Evolutionary conservation across 2,329 filamentous ascomycete genomes (phyloP), one percentile per base, ranked within the genome.

Genomic region (Claviceps purpurea): DNA sequence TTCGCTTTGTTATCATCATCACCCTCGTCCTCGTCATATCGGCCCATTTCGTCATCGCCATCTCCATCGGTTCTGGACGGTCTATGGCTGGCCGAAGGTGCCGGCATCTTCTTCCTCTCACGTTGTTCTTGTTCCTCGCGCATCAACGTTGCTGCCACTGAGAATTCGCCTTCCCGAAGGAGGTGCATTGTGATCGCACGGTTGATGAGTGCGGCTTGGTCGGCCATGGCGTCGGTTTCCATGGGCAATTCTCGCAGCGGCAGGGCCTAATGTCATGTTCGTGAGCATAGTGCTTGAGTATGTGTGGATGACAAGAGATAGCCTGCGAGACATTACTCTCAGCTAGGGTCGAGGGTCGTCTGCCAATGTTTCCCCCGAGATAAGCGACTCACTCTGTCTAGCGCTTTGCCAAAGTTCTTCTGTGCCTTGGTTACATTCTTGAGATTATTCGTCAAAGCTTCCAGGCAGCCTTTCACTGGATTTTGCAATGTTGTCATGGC

Each of bases 171-270:
- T 70, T 97, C 91, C 42, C 93, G 87, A 41, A 98, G 77, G 22
- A 98, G 78, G 64, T 98, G 93, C 89, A 97, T 96, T 10, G 87
- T 87, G 60, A 98, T 94, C 6, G 93, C 91, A 52, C 90, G 82
- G 69, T 96, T 94, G 64, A 97, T 88, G 13, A 96, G 75, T 16
- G 77, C 74, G 4, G 85, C 78, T 58, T 94, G 82, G 20, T 83
- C 78, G 1, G 81, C 82, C 66, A 96, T 81, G 38, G 83, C 85
- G 67, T 95, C 89, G 61, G 89, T 83, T 53, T 90, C 86, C 61
- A 82, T 85, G 14, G 84, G 86, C 0, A 91, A 81, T 14, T 86
- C 73, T 14, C 82, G 80, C 10, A 66, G 61, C 4, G 72, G 74
- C 5, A 68, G 55, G 18, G 68, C 68, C 67, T 70, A 22, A 22